Percentiles rank a stretch among this genome's conserved stretches.
Conservation (phyloP, 805 yeast species). For the Metschnikowia lachancei region DNA sequence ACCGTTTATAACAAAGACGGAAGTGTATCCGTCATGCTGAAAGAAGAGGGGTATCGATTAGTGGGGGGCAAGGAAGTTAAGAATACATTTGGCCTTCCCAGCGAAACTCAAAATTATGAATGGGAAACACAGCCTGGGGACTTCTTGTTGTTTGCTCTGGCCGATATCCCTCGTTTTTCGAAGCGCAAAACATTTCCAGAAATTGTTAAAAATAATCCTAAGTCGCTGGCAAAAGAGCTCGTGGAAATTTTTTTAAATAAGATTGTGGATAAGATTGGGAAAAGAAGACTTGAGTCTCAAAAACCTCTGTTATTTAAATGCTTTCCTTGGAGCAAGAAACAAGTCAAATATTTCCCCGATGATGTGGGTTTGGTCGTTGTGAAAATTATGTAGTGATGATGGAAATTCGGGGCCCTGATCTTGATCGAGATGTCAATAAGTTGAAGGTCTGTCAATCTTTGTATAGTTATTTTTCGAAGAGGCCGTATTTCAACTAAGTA, state of each 20-base stretch:
- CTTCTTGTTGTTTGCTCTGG: constrained; percentile 3
- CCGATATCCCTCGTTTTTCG: not conserved
- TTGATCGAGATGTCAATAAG: no score
- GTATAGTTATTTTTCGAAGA: no score
- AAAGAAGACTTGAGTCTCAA: not conserved
- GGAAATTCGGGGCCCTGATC: no score
- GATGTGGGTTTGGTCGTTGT: constrained; percentile 8
- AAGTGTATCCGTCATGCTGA: not conserved
- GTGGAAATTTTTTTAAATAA: not conserved
- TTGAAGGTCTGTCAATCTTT: no score
- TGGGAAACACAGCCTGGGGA: constrained; percentile 1
- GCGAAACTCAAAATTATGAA: not conserved
- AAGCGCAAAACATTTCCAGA: not conserved
- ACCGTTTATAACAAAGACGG: not conserved
- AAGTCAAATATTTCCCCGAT: not conserved
- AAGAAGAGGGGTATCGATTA: not conserved
- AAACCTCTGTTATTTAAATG: not conserved
- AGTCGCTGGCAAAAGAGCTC: not conserved
- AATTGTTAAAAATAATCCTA: not conserved
- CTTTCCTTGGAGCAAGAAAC: not conserved
- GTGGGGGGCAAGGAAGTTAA: not conserved
- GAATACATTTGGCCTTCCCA: not conserved
- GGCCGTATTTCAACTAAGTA: no score
- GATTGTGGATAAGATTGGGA: not conserved
- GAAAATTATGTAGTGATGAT: not conserved